Conservation (phyloP, 345 rosid genomes). For the Combretum micranthum region DNA sequence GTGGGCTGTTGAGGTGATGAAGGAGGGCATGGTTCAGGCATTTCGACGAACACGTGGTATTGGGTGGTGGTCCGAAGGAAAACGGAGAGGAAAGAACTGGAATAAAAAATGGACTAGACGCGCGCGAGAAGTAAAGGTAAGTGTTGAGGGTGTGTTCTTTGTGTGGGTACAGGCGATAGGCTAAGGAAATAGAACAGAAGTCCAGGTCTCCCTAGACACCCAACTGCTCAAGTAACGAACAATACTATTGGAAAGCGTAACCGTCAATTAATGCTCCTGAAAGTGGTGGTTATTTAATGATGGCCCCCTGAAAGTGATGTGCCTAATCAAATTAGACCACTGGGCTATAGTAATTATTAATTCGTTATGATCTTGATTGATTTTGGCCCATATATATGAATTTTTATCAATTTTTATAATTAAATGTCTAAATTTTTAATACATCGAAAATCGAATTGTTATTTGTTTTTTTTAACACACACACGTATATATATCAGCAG, state of each 20-base stretch:
- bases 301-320: too few species aligned
- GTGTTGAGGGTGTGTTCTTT: not conserved
- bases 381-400: too few species aligned
- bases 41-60: constrained; percentile 57
- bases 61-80: not conserved
- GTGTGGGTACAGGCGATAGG: not conserved
- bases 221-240: constrained; percentile 52
- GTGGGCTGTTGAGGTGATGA: constrained; percentile 27
- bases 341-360: too few species aligned
- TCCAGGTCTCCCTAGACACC: too few species aligned
- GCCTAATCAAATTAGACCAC: too few species aligned
- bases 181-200: too few species aligned
- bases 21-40: constrained; percentile 81
- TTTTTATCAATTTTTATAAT: too few species aligned
- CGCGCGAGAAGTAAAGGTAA: constrained; percentile 1
- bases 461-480: too few species aligned
- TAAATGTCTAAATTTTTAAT: too few species aligned
- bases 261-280: not conserved
- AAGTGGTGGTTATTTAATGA: not conserved
- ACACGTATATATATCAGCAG: too few species aligned
- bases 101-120: not conserved
- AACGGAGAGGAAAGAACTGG: not conserved
- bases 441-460: too few species aligned
- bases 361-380: too few species aligned
- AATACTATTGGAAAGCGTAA: constrained; percentile 28